These are phyloP conservation scores for Fusarium denticulatum DNA, from an alignment of 2,329 filamentous ascomycete species.

Conservation along the genomic window DNA sequence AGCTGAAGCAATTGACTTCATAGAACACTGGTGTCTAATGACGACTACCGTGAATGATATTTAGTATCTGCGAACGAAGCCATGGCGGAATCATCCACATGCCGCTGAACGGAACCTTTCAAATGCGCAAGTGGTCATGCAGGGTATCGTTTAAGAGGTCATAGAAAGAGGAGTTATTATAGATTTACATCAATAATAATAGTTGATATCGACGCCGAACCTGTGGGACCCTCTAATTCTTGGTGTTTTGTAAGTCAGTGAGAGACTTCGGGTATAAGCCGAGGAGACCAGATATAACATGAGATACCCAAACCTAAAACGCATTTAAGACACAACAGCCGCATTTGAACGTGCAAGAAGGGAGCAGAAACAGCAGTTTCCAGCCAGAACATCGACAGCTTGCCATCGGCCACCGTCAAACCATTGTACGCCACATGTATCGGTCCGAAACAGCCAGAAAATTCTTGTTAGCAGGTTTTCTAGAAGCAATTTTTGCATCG, in stretches of 20 bases:
- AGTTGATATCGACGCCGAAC: no score
- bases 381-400: not conserved
- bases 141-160: not conserved
- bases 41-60: not conserved
- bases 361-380: not conserved
- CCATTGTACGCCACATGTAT: not conserved
- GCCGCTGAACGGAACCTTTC: not conserved
- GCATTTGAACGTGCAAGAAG: not conserved
- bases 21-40: not conserved
- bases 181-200: not conserved
- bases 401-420: not conserved
- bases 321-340: not conserved
- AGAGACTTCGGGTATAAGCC: not conserved
- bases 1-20: not conserved
- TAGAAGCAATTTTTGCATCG: not conserved
- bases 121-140: not conserved
- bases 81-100: not conserved
- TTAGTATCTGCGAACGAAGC: not conserved
- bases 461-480: constrained; percentile 4
- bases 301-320: not conserved
- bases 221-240: not conserved
- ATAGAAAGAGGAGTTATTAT: not conserved
- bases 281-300: not conserved
- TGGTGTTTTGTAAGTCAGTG: not conserved
- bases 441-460: constrained; percentile 20